These are phyloP conservation scores for Rhodotorula sp. DNA, from an alignment of 1,284 basidiomycete genomes.

Conservation along the genomic window DNA sequence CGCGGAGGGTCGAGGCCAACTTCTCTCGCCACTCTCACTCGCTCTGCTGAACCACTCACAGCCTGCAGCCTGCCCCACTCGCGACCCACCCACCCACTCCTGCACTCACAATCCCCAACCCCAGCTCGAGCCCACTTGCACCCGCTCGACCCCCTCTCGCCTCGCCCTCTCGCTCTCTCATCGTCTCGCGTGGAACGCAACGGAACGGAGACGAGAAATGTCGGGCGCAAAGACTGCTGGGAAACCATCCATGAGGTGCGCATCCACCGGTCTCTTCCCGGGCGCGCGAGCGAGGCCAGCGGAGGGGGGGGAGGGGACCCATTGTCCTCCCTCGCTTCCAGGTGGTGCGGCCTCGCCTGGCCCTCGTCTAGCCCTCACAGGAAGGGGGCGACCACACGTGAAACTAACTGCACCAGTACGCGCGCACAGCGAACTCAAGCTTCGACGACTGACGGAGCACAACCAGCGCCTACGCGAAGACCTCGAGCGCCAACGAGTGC, in stretches of 20 bases:
- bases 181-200: too few species aligned
- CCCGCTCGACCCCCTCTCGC: background rate
- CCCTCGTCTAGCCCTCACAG: background rate
- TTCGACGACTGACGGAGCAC: constrained; percentile 86
- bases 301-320: too few species aligned
- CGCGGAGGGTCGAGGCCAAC: too few species aligned
- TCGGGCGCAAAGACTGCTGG: constrained; percentile 10
- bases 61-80: too few species aligned
- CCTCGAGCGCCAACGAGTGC: constrained; percentile 76
- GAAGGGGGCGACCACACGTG: background rate
- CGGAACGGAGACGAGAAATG: background rate
- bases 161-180: background rate
- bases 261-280: background rate
- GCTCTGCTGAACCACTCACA: too few species aligned
- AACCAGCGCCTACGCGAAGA: constrained; percentile 89
- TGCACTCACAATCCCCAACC: background rate
- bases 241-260: constrained; percentile 40
- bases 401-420: background rate
- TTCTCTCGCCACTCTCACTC: too few species aligned
- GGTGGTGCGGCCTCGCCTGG: background rate
- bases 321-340: background rate
- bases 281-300: background rate
- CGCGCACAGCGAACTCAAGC: constrained; percentile 70
- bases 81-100: background rate
- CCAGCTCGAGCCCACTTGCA: background rate